Evolutionary conservation across 768 basidiomycete genomes (phyloP).

Genomic region (Tylopilus cervinicoccineus): DNA sequence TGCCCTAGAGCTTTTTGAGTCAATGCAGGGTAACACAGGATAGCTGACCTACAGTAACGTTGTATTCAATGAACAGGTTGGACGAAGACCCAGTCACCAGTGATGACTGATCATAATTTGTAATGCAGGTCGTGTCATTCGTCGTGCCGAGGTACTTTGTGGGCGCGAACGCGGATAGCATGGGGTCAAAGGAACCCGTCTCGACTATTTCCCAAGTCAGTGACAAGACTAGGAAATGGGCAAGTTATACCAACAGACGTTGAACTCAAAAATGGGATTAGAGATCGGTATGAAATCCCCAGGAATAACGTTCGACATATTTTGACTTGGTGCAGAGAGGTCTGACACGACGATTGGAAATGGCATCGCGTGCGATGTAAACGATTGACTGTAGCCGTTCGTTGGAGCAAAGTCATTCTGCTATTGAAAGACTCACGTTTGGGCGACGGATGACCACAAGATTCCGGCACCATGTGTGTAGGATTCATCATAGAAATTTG

Average conservation of each 20-base stretch:
- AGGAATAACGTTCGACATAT: constrained; percentile 17
- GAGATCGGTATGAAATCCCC: constrained; percentile 29
- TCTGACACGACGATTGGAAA: constrained; percentile 37
- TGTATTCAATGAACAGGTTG: constrained; percentile 30
- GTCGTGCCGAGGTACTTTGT: constrained; percentile 42
- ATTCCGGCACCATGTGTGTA: constrained; percentile 34
- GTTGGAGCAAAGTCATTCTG: background rate
- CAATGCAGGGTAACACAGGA: background rate
- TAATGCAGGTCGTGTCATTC: constrained; percentile 30
- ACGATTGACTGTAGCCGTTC: constrained; percentile 24
- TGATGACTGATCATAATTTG: constrained; percentile 34
- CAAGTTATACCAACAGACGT: constrained; percentile 23
- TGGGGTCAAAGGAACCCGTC: constrained; percentile 41
- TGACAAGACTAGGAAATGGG: background rate
- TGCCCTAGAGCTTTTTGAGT: constrained; percentile 8
- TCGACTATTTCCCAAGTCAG: constrained; percentile 28
- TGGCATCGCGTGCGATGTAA: constrained; percentile 33
- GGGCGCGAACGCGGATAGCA: constrained; percentile 42
- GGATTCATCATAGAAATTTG: constrained; percentile 28
- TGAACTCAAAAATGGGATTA: constrained; percentile 35
- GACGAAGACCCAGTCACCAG: constrained; percentile 40
- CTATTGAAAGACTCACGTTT: constrained; percentile 30
- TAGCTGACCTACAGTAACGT: constrained; percentile 23
- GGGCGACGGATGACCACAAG: constrained; percentile 31
- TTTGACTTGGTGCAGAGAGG: constrained; percentile 23